Base-by-base conservation (phyloP, 116 monocot species). In the Phalaenopsis hybrid region DNA sequence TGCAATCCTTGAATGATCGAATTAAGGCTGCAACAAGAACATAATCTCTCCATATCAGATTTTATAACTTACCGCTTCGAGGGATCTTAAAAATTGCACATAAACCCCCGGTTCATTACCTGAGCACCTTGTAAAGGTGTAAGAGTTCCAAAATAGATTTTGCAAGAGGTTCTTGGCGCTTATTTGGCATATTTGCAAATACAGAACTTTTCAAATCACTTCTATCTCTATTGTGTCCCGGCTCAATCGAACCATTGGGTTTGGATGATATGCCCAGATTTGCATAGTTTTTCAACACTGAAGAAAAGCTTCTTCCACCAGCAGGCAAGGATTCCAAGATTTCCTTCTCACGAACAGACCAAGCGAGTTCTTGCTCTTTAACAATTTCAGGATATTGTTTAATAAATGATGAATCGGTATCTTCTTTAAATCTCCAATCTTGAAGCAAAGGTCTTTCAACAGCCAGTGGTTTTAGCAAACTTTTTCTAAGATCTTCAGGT, bases 341-440 rank as follows among this genome's bases (percentile, higher is more conserved):
- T 57, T 81, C 78, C 65, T 88, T 80, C 76, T 90, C 84, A 34
- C 84, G 89, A 81, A 44, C 69, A 31, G 80, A 79, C 97, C 94
- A 97, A 49, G 85, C 77, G 84, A 5, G 1, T 81, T 88, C 85
- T 82, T 94, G 92, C 37, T 88, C 84, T 79, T 88, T 84, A 43
- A 91, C 92, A 79, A 93, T 84, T 79, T 87, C 65, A 49, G 86
- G 85, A 86, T 89, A 89, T 20, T 81, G 78, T 68, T 90, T 90
- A 49, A 88, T 81, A 82, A 97, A 97, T 49, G 87, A 84, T 8
- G 34, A 2, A 82, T 94, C 94, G 21, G 83, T 57, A 46, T 83
- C 82, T 59, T 89, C 87, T 82, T 84, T 92, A 84, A 93, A 91
- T 86, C 92, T 97, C 89, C 89, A 94, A 82, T 94, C 89, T 5